phyloP scores from a whole-genome alignment of 169 alveolate species.

The Eimeria sp. region DNA sequence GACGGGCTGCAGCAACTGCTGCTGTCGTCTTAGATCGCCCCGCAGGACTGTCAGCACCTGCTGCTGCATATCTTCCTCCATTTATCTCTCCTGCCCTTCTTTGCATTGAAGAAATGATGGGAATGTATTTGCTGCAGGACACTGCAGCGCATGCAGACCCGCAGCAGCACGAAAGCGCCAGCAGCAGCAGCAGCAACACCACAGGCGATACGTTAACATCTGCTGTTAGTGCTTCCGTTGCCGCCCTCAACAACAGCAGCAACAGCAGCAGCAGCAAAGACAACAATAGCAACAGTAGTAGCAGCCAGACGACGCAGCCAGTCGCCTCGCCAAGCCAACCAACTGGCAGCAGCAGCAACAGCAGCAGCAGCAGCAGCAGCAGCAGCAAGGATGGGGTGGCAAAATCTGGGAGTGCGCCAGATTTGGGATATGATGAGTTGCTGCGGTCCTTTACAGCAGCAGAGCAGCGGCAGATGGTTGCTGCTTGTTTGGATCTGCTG shows the following conservation, averaged over 20 bases:
- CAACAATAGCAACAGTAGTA: not conserved
- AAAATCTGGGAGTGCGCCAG: not conserved
- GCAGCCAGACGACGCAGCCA: not conserved
- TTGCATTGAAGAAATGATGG: constrained; percentile 68
- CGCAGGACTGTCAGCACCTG: constrained; percentile 38
- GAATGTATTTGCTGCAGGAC: constrained; percentile 73
- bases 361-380: constrained; percentile 52
- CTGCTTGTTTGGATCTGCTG: constrained; percentile 44
- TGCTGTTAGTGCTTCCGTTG: not conserved
- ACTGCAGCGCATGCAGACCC: constrained; percentile 28
- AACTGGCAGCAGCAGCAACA: not conserved
- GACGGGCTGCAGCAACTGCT: constrained; percentile 16
- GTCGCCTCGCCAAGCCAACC: no score
- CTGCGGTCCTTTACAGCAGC: constrained; percentile 32
- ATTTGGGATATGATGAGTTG: not conserved
- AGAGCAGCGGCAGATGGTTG: constrained; percentile 73
- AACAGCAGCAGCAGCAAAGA: constrained; percentile 6
- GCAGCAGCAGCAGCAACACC: constrained; percentile 11
- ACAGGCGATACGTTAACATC: not conserved
- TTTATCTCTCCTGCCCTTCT: constrained; percentile 71
- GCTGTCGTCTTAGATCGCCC: constrained; percentile 9
- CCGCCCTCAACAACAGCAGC: not conserved
- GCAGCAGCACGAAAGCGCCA: constrained; percentile 35
- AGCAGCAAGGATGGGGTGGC: not conserved
- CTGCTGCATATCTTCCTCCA: constrained; percentile 37